These are phyloP conservation scores for Ustilago tritici DNA, from an alignment of 1,284 basidiomycete species.

Conservation along the genomic window DNA sequence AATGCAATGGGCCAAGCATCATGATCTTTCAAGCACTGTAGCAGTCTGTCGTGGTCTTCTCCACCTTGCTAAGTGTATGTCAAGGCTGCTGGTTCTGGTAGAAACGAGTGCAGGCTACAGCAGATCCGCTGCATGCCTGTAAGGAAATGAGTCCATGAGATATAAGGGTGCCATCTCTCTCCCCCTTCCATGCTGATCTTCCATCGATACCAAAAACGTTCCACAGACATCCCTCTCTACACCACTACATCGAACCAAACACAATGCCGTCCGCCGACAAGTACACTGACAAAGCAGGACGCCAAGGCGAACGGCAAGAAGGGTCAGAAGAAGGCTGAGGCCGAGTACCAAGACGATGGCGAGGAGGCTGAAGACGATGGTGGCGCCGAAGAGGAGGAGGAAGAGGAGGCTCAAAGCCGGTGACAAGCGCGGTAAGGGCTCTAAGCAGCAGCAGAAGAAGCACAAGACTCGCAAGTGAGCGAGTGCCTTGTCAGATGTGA, in stretches of 20 bases:
- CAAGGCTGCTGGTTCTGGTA: background rate
- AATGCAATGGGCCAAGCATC: background rate
- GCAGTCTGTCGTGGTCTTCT: background rate
- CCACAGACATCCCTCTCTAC: background rate
- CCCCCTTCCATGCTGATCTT: background rate
- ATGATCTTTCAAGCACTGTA: background rate
- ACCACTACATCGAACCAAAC: background rate
- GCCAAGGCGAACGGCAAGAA: constrained; percentile 18
- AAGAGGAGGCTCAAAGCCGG: constrained; percentile 29
- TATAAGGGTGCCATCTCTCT: background rate
- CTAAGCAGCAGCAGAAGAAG: constrained; percentile 42
- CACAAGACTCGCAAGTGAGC: constrained; percentile 42
- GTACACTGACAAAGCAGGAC: constrained; percentile 37
- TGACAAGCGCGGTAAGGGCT: constrained; percentile 34
- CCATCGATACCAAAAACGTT: background rate
- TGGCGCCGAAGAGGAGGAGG: constrained; percentile 9
- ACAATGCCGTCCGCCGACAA: constrained; percentile 49
- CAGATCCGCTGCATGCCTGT: background rate
- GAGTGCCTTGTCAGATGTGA: background rate
- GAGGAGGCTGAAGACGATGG: constrained; percentile 17
- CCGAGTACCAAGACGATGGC: constrained; percentile 15
- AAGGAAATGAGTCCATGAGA: background rate
- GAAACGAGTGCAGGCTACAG: background rate
- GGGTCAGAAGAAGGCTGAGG: constrained; percentile 17
- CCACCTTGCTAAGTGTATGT: too few relatives aligned